phyloP scores from a whole-genome alignment of 192 early-diverging fungal genomes.

The Glomus cerebriforme region DNA sequence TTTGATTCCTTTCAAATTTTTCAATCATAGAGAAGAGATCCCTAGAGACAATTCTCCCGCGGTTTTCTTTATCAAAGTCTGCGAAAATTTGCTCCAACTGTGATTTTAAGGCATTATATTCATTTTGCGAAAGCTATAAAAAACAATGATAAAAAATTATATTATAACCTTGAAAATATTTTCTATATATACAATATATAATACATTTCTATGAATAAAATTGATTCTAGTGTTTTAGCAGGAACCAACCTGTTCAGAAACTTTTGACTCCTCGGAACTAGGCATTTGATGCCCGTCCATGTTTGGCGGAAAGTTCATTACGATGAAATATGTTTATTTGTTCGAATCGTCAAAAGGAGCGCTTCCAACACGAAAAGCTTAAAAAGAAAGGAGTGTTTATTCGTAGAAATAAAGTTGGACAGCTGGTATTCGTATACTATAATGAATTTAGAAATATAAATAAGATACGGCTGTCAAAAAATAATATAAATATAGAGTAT shows the following conservation, averaged over 20 bases:
- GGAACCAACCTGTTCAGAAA: background rate
- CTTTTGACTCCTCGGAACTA: background rate
- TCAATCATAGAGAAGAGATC: constrained; percentile 41
- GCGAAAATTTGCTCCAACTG: constrained; percentile 6
- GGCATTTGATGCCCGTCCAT: background rate
- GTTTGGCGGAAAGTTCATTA: background rate
- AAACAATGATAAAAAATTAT: background rate
- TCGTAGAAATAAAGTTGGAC: background rate
- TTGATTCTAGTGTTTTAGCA: background rate
- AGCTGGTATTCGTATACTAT: background rate
- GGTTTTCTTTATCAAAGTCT: constrained; percentile 29
- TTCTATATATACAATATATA: no score
- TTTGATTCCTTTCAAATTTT: constrained; percentile 36
- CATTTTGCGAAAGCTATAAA: background rate
- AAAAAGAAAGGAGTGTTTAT: background rate
- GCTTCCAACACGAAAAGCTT: background rate
- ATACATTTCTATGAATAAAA: no score
- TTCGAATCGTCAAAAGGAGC: background rate
- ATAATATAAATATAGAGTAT: background rate
- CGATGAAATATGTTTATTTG: background rate
- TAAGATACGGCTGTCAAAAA: no score
- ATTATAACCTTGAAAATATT: no score
- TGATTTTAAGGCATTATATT: constrained; percentile 8
- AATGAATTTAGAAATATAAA: no score
- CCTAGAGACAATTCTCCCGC: constrained; percentile 41